Evolutionary conservation across 2,329 filamentous ascomycete genomes (phyloP).

Genomic region (Mycosphaerelloides madeirae): DNA sequence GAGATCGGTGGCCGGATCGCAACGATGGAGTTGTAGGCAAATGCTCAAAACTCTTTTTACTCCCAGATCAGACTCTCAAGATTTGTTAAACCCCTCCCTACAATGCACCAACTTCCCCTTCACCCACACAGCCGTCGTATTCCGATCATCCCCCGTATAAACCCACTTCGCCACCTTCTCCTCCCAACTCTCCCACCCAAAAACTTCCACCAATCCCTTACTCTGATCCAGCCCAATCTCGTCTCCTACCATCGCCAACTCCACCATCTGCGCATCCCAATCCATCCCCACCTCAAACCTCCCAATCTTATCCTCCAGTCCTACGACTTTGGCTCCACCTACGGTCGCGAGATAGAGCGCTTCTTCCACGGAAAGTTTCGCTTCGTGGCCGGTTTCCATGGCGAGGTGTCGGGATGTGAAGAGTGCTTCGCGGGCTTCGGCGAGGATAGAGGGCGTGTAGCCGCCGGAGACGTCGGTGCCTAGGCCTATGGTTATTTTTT

Average conservation of each 20-base stretch:
- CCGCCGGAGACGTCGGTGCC: slow-evolving; percentile 91
- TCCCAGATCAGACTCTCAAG: slow-evolving; percentile 6
- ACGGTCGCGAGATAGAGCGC: slow-evolving; percentile 78
- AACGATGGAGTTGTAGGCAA: slow-evolving; percentile 39
- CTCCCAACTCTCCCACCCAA: slow-evolving; percentile 86
- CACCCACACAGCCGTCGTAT: slow-evolving; percentile 86
- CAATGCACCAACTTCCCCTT: slow-evolving; percentile 74
- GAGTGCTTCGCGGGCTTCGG: slow-evolving; percentile 75
- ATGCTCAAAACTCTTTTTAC: not conserved
- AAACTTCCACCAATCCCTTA: slow-evolving; percentile 71
- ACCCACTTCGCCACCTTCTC: slow-evolving; percentile 91
- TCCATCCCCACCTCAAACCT: slow-evolving; percentile 81
- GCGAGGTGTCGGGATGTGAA: slow-evolving; percentile 71
- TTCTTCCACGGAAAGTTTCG: slow-evolving; percentile 77
- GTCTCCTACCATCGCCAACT: slow-evolving; percentile 47
- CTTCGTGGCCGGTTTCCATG: slow-evolving; percentile 42
- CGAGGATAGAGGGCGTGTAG: slow-evolving; percentile 74
- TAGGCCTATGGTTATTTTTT: slow-evolving; percentile 73
- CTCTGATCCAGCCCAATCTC: slow-evolving; percentile 34
- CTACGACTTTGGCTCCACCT: slow-evolving; percentile 80
- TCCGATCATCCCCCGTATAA: slow-evolving; percentile 87
- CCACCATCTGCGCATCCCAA: slow-evolving; percentile 84
- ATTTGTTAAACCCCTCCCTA: slow-evolving; percentile 19
- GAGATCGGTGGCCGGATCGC: slow-evolving; percentile 43
- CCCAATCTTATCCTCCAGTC: slow-evolving; percentile 67